Base-by-base conservation (phyloP, 441 rosid species). In the Oxalis stricta region DNA sequence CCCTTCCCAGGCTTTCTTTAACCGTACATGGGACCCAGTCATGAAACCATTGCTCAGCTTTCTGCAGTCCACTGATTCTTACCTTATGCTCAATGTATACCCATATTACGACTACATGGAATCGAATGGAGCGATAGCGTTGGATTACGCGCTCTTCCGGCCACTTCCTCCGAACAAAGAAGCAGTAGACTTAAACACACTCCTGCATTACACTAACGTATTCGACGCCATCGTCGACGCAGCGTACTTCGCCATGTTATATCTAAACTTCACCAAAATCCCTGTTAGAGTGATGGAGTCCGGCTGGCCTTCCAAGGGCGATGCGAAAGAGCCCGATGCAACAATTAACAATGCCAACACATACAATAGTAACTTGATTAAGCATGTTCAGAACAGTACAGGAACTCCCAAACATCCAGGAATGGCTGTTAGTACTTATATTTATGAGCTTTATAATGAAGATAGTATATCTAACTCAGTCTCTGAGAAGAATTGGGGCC, bases 251-350 rank as follows among this genome's bases (percentile, higher is more conserved):
- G 69, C 97, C 1, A 82, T 89, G 94, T 61, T 74, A 1, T 61
- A 79, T 46, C 71, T 89, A 39, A 89, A 85, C 48, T 58, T 82
- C 68, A 79, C 94, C 48, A 79, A 89, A 30, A 52, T 89, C 32
- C 84, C 92, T 0, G 44, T 89, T 11, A 66, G 82, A 22, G 96
- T 89, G 31, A 75, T 77, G 0, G 94, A 89, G 59, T 77, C 96
- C 0, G 97, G 97, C 14, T 85, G 97, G 97, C 97, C 97, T 0
- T 84, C 97, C 1, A 82, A 78, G 56, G 97, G 97, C 24, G 95
- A 70, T 11, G 60, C 78, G 4, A 44, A 60, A 0, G 97, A 85
- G 59, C 69, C 66, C 0, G 84, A 84, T 14, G 97, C 96, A 3
- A 79, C 88, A 0, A 12, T 60, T 20, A 88, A 84, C 7, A 77